Base-by-base conservation (phyloP, 257 asterid genomes). In the Galeopsis tetrahit region DNA sequence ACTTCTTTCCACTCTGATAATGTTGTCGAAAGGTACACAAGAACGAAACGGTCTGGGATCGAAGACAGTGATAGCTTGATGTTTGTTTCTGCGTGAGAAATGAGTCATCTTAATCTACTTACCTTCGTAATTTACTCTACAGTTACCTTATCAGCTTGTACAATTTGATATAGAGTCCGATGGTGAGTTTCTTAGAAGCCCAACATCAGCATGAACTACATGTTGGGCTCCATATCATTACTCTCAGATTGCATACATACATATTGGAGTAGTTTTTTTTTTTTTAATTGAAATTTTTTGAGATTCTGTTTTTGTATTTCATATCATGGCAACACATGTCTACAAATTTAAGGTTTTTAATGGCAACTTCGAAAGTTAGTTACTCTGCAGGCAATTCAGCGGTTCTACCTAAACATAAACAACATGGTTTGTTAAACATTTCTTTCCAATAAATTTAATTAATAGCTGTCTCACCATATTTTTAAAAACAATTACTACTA, bases 21-120 rank as follows among this genome's bases (percentile, higher is more conserved):
- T 63, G 46, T 44, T 6, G 59, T 72, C 6, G 77, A 76, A 44
- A 74, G 77, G 32, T 65, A 63, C 38, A 67, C 36, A 46, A 21
- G 28, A 21, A 21, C 28, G 28, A 21, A 21, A 21, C 66, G 59
- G 34, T 82, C 65, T 74, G 79, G 70, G 76, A 56, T 49, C 69
- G 61, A 72, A 63, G 72, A 62, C 13, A 68, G 76, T 38, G 80
- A 75, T 11, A 79, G 76, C 75, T 36, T 76, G 68, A 77, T 77
- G 80, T 81, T 82, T 69, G 72, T 66, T 71, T 84, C 88, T 63
- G 81, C 75, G 43, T 84, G 76, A 84, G 6, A 10, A 57, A 40
- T 33, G n/a, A 39, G 3, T 46, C 33, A 10, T n/a, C 4, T 17
- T 17, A 2, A 57, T n/a, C n/a, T 38, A 48, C 39, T 44, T 17